phyloP scores from a whole-genome alignment of 768 basidiomycete species.

The Naganishia vaughanmartiniae region DNA sequence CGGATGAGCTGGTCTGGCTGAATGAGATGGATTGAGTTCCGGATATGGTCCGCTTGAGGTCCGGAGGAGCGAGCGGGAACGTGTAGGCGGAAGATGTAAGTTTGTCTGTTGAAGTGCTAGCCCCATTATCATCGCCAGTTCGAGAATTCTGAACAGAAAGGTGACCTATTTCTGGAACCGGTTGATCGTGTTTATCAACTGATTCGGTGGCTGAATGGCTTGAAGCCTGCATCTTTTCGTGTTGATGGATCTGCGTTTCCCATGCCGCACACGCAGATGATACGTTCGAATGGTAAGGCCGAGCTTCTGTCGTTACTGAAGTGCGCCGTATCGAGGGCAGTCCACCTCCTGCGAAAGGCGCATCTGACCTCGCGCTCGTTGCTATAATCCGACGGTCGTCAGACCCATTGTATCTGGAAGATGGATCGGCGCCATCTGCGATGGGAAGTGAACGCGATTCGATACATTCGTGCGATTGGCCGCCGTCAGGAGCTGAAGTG shows the following conservation, averaged over 20 bases:
- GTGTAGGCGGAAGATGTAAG: background rate
- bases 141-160: background rate
- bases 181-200: background rate
- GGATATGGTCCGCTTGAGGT: background rate
- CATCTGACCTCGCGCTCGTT: background rate
- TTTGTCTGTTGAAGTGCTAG: background rate
- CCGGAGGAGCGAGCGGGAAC: background rate
- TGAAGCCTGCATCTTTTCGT: background rate
- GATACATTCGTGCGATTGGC: background rate
- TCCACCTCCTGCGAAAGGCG: background rate
- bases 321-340: background rate
- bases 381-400: background rate
- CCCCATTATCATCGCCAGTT: background rate
- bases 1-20: conserved; percentile 16
- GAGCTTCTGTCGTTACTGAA: background rate
- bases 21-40: conserved; percentile 5
- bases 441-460: background rate
- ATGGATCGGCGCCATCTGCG: background rate
- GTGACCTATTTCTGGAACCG: background rate
- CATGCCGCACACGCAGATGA: conserved; percentile 1
- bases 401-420: background rate
- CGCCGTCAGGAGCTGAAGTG: background rate
- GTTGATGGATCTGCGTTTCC: conserved; percentile 13
- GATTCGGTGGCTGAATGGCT: background rate
- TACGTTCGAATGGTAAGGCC: background rate